phyloP scores from a whole-genome alignment of 2,329 filamentous ascomycete genomes.

The Xylaria sp. region DNA sequence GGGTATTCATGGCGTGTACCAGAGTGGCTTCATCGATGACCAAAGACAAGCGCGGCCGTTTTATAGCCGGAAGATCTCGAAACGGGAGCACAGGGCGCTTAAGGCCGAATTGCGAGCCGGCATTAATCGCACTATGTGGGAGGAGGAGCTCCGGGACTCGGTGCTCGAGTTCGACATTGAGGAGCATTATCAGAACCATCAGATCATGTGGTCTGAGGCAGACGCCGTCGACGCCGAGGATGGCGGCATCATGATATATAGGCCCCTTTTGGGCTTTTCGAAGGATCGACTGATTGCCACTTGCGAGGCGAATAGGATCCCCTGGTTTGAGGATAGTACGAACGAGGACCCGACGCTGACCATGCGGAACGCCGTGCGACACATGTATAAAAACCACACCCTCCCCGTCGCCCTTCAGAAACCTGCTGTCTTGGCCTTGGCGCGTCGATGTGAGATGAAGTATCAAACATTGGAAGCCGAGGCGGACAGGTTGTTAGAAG shows the following conservation, averaged over 20 bases:
- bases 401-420: conserved; percentile 68
- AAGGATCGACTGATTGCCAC: conserved; percentile 72
- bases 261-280: conserved; percentile 64
- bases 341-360: conserved; percentile 76
- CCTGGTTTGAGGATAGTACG: conserved; percentile 81
- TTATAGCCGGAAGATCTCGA: conserved; percentile 34
- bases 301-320: conserved; percentile 60
- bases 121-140: conserved; percentile 16
- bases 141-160: conserved; percentile 19
- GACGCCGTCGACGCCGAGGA: conserved; percentile 45
- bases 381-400: conserved; percentile 51
- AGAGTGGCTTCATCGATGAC: conserved; percentile 55
- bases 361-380: conserved; percentile 71
- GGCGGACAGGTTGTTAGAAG: conserved; percentile 50
- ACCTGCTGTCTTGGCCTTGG: conserved; percentile 56
- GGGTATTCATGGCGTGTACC: conserved; percentile 65
- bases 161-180: conserved; percentile 23
- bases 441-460: conserved; percentile 45
- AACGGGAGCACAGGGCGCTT: conserved; percentile 23
- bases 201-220: conserved; percentile 11
- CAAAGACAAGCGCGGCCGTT: conserved; percentile 35
- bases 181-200: conserved; percentile 17
- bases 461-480: conserved; percentile 43
- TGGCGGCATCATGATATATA: conserved; percentile 61
- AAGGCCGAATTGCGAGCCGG: conserved; percentile 25